These are phyloP conservation scores for Phytophthora fragariaefolia DNA, from an alignment of 352 stramenopile species.

Conservation along the genomic window DNA sequence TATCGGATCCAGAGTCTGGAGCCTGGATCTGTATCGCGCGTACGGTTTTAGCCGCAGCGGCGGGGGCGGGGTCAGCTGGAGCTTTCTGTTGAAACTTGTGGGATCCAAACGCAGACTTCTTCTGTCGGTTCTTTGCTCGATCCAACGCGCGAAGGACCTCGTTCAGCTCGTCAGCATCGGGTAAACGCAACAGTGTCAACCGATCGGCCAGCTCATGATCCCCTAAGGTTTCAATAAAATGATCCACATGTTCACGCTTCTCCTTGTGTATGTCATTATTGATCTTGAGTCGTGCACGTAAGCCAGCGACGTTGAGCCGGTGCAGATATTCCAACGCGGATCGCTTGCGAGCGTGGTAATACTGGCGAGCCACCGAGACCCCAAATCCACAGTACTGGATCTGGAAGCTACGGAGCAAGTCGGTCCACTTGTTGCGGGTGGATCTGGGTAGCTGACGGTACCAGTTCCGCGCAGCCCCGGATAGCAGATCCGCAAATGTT, in stretches of 20 bases:
- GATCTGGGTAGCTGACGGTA: not conserved
- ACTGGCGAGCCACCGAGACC: not conserved
- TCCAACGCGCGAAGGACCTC: not conserved
- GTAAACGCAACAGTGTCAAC: not conserved
- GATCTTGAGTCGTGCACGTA: not conserved
- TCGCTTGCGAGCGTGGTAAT: not conserved
- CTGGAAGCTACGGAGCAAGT: not conserved
- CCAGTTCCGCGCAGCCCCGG: conserved; percentile 2
- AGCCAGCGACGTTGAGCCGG: not conserved
- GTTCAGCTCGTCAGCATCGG: not conserved
- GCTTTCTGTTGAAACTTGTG: too few species aligned
- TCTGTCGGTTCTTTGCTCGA: not conserved
- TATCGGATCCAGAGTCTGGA: not conserved
- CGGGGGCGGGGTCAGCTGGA: too few species aligned
- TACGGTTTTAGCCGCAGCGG: too few species aligned
- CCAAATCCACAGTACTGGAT: not conserved
- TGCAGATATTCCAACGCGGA: not conserved
- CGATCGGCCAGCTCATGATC: not conserved
- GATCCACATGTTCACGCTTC: not conserved
- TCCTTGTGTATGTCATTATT: not conserved
- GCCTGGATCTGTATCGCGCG: not conserved
- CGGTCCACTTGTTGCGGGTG: not conserved
- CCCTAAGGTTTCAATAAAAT: not conserved
- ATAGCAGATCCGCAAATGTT: conserved; percentile 2
- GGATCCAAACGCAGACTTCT: too few species aligned